Percentiles rank a stretch among this genome's conserved stretches.
These are phyloP conservation scores for Straminergon stramineum DNA, from an alignment of 225 moss, liverwort and hornwort species.

Conservation along the genomic window DNA sequence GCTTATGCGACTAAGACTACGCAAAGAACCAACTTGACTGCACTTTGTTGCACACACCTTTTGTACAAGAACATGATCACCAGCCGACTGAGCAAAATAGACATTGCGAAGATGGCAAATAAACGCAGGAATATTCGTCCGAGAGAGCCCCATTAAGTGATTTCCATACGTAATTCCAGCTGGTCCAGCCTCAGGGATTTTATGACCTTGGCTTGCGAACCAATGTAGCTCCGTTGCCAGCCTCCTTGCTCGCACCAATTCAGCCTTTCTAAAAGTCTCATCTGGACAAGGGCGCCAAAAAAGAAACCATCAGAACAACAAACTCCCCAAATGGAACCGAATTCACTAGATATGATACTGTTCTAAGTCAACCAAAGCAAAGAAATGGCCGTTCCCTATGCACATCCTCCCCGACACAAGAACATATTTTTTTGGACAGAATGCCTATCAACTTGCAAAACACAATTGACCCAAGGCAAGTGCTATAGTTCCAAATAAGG, in stretches of 20 bases:
- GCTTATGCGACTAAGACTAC: background rate
- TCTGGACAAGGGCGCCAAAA: conserved; percentile 15
- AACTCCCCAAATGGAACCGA: background rate
- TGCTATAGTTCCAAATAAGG: background rate
- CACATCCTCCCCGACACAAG: background rate
- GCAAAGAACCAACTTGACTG: background rate
- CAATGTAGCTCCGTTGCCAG: conserved; percentile 58
- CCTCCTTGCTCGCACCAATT: conserved; percentile 45
- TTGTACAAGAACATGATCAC: conserved; percentile 28
- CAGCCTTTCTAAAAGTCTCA: conserved; percentile 45
- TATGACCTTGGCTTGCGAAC: conserved; percentile 62
- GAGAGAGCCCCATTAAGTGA: conserved; percentile 47
- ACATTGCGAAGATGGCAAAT: conserved; percentile 64
- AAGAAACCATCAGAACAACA: background rate
- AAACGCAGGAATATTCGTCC: conserved; percentile 32
- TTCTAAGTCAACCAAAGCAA: background rate
- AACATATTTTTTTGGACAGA: background rate
- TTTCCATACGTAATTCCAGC: conserved; percentile 56
- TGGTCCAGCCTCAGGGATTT: conserved; percentile 46
- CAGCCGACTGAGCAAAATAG: conserved; percentile 53
- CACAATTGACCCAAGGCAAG: background rate
- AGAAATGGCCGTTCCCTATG: background rate
- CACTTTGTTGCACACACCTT: conserved; percentile 16
- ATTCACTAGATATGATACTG: background rate
- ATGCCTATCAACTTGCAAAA: background rate